A percentile compares a stretch with the other conserved stretches of the same genome.
phyloP scores from a whole-genome alignment of 768 basidiomycete genomes.

The Rossbeevera mucosa region DNA sequence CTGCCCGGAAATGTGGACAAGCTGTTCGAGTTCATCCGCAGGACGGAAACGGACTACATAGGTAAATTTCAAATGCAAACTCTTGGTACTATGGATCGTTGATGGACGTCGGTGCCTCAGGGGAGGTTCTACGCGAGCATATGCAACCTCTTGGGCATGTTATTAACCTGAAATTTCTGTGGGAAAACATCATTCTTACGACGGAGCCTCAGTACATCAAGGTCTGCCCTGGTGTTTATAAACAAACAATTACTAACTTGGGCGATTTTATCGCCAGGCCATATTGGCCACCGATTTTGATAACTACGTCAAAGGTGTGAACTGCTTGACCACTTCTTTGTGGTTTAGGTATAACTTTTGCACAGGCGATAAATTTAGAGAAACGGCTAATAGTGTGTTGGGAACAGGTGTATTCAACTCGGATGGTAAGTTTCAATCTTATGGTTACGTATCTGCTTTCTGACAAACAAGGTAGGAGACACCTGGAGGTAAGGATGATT shows the following conservation, averaged over 20 bases:
- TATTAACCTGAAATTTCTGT: conserved; percentile 44
- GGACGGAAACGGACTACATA: conserved; percentile 31
- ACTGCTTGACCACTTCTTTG: neutral
- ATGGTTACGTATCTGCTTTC: neutral
- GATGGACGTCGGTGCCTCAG: conserved; percentile 13
- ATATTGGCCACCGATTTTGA: conserved; percentile 42
- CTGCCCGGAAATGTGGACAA: conserved; percentile 35
- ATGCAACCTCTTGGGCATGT: conserved; percentile 22
- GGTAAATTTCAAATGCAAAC: conserved; percentile 25
- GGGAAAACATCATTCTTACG: conserved; percentile 48
- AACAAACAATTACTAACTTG: neutral
- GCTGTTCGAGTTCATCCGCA: conserved; percentile 18
- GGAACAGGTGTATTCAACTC: conserved; percentile 57
- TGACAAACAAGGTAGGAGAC: conserved; percentile 40
- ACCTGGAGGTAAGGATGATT: conserved; percentile 56
- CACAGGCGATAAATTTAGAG: conserved; percentile 33
- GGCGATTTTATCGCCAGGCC: conserved; percentile 20
- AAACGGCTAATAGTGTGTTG: conserved; percentile 32
- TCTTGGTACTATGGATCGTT: neutral
- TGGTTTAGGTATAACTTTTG: neutral
- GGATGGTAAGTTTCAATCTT: conserved; percentile 33
- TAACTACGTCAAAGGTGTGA: conserved; percentile 41
- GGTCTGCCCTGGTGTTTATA: conserved; percentile 11
- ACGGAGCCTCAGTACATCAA: conserved; percentile 46
- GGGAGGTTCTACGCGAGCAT: conserved; percentile 21